Evolutionary conservation across 2,329 filamentous ascomycete species (phyloP).

Genomic region (Colletotrichum zoysiae): DNA sequence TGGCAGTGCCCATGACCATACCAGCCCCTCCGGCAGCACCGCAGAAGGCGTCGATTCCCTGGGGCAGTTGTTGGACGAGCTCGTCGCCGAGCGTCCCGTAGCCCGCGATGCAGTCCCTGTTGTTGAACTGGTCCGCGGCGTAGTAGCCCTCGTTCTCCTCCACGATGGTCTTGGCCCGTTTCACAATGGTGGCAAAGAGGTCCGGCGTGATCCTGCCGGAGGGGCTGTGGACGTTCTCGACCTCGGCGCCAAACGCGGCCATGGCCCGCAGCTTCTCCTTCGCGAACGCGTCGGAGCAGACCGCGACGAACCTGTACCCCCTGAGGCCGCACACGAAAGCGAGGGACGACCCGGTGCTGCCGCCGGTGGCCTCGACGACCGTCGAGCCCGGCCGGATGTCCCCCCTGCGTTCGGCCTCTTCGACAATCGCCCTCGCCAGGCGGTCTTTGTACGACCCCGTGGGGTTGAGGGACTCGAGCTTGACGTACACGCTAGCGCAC

Average conservation of each 20-base stretch:
- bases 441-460: conserved; percentile 40
- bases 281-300: conserved; percentile 32
- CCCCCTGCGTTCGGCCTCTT: conserved; percentile 34
- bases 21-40: conserved; percentile 39
- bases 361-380: conserved; percentile 39
- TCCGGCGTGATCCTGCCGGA: conserved; percentile 36
- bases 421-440: conserved; percentile 30
- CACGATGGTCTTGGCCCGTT: conserved; percentile 6
- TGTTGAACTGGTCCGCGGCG: conserved; percentile 39
- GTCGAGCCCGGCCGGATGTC: conserved; percentile 22
- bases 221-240: conserved; percentile 38
- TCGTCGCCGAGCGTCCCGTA: conserved; percentile 35
- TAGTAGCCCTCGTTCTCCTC: conserved; percentile 18
- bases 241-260: conserved; percentile 34
- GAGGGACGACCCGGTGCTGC: conserved; percentile 39
- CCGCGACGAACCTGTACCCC: conserved; percentile 43
- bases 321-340: conserved; percentile 43
- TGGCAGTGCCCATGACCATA: conserved; percentile 38
- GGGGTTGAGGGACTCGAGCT: conserved; percentile 39
- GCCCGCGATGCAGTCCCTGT: conserved; percentile 34
- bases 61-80: conserved; percentile 15
- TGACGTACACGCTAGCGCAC: conserved; percentile 36
- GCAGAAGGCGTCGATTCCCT: conserved; percentile 41
- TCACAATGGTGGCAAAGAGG: conserved; percentile 22
- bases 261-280: conserved; percentile 41